Percentiles rank a stretch among this genome's conserved stretches.
Evolutionary conservation across 306 rosid species (phyloP).

Genomic region (Adenanthera pavonina): DNA sequence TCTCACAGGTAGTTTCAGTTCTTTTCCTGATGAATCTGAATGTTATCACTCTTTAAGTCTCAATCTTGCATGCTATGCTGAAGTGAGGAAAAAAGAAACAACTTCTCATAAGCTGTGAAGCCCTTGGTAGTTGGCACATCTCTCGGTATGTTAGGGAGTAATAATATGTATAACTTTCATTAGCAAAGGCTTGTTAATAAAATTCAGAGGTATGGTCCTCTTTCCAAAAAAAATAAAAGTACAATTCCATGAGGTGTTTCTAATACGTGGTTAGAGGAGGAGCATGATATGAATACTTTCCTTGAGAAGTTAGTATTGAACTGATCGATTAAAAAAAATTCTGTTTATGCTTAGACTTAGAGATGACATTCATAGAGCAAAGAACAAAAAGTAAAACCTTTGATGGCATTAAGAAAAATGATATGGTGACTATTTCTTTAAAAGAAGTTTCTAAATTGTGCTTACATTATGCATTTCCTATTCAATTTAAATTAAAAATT

Average conservation of each 20-base stretch:
- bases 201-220: too few relatives aligned
- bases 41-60: slow-evolving; percentile 7
- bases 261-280: not conserved
- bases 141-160: slow-evolving; percentile 1
- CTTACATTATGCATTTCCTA: slow-evolving; percentile 19
- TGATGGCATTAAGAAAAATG: not conserved
- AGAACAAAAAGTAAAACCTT: slow-evolving; percentile 12
- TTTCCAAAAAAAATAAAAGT: too few relatives aligned
- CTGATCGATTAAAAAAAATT: not conserved
- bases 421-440: not conserved
- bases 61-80: slow-evolving; percentile 22
- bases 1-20: slow-evolving; percentile 79
- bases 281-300: not conserved
- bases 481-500: not conserved
- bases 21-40: slow-evolving; percentile 25
- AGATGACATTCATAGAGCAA: not conserved
- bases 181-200: too few relatives aligned
- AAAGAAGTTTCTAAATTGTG: slow-evolving; percentile 27
- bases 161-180: not conserved
- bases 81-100: slow-evolving; percentile 25
- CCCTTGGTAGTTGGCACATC: not conserved
- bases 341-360: not conserved
- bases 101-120: slow-evolving; percentile 2
- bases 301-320: not conserved
- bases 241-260: not conserved